Conservation (phyloP, 169 alveolate species). For the Eimeria necatrix region DNA sequence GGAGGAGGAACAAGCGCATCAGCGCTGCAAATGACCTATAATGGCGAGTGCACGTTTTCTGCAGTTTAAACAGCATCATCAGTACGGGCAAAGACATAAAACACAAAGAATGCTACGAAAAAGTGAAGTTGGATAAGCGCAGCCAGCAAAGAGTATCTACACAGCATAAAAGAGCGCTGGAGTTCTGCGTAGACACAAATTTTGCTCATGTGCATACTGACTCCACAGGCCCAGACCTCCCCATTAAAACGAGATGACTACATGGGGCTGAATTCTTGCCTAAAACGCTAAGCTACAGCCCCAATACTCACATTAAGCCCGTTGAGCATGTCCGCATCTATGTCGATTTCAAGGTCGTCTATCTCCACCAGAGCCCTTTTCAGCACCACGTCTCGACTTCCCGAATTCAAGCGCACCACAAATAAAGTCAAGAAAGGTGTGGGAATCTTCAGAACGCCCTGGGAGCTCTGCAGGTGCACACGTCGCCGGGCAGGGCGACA, state of each 20-base stretch:
- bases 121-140: background rate
- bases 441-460: background rate
- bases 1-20: background rate
- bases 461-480: background rate
- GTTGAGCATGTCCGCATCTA: constrained; percentile 84
- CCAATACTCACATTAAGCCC: constrained; percentile 67
- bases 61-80: background rate
- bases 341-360: constrained; percentile 90
- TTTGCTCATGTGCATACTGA: background rate
- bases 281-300: no score
- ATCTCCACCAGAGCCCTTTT: constrained; percentile 86
- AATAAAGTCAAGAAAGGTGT: constrained; percentile 85
- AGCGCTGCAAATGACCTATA: background rate
- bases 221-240: no score
- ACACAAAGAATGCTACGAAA: no score
- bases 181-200: background rate
- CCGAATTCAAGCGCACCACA: constrained; percentile 87
- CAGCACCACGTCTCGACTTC: constrained; percentile 87
- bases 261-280: no score
- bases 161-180: background rate
- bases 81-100: background rate
- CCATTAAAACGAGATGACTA: no score
- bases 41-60: background rate
- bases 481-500: background rate
- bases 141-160: background rate